These are phyloP conservation scores for Colletotrichum melonis DNA, from an alignment of 2,329 filamentous ascomycete species.

Conservation along the genomic window DNA sequence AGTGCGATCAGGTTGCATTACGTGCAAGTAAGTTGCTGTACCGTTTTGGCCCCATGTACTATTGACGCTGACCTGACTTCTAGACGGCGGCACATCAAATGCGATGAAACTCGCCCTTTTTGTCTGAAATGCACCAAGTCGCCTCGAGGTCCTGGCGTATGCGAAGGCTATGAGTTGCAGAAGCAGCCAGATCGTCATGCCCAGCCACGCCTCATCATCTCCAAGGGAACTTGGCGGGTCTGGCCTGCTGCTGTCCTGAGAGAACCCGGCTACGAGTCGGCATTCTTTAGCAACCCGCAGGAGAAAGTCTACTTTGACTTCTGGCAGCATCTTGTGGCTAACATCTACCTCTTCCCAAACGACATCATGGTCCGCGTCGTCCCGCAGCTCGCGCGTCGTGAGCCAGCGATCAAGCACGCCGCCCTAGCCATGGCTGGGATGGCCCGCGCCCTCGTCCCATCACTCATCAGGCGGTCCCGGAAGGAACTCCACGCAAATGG, in stretches of 20 bases:
- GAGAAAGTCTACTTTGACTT: conserved; percentile 52
- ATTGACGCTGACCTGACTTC: not conserved
- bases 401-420: conserved; percentile 48
- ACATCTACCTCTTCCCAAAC: conserved; percentile 45
- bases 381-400: conserved; percentile 52
- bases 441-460: conserved; percentile 47
- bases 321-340: conserved; percentile 48
- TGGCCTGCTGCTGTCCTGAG: conserved; percentile 37
- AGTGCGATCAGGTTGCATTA: conserved; percentile 34
- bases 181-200: conserved; percentile 20
- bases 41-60: not conserved
- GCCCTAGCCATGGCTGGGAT: conserved; percentile 30
- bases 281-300: conserved; percentile 47
- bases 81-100: conserved; percentile 52
- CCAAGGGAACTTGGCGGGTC: conserved; percentile 5
- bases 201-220: not conserved
- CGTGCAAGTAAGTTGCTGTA: conserved; percentile 30
- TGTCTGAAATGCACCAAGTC: conserved; percentile 56
- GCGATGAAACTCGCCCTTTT: conserved; percentile 53
- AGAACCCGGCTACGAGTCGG: conserved; percentile 48
- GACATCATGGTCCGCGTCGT: conserved; percentile 48
- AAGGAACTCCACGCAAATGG: conserved; percentile 9
- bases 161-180: conserved; percentile 21
- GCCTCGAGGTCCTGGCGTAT: conserved; percentile 52
- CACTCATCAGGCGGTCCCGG: conserved; percentile 31